A percentile compares a stretch with the other conserved stretches of the same genome.
Conservation (phyloP, 352 stramenopile genomes). For the Phytophthora litchii region DNA sequence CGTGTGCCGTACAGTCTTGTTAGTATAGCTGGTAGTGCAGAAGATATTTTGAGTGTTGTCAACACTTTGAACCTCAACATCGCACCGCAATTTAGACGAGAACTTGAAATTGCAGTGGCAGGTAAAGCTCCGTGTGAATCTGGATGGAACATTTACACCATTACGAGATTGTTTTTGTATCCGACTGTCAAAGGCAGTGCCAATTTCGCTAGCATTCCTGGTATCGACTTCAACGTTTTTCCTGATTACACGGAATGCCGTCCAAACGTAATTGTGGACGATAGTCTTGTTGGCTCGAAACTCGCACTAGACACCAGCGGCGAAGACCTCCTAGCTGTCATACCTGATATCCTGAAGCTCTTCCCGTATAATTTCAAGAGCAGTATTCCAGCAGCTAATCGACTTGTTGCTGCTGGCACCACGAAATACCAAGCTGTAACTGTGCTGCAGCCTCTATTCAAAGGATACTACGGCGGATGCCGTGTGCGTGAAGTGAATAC, state of each 20-base stretch:
- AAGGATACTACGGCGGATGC: slow-evolving; percentile 21
- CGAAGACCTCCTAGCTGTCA: slow-evolving; percentile 10
- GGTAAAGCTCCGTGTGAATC: too few species aligned
- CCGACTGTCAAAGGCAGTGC: too few species aligned
- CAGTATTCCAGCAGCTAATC: slow-evolving; percentile 6
- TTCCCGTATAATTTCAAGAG: slow-evolving; percentile 36
- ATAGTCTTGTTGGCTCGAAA: slow-evolving; percentile 16
- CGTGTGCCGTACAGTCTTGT: too few species aligned
- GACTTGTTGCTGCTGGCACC: slow-evolving; percentile 3
- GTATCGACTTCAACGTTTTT: slow-evolving; percentile 33
- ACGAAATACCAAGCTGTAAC: slow-evolving; percentile 3
- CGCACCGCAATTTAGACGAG: too few species aligned
- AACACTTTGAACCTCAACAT: too few species aligned
- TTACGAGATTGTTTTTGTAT: too few species aligned
- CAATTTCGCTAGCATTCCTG: slow-evolving; percentile 30
- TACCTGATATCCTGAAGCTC: slow-evolving; percentile 21
- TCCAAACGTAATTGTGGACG: slow-evolving; percentile 12
- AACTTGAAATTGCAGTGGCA: too few species aligned
- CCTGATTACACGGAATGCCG: slow-evolving; percentile 36
- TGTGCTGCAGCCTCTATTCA: slow-evolving; percentile 25
- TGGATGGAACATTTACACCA: too few species aligned
- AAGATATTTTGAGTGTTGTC: too few species aligned
- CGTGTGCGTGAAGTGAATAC: slow-evolving; percentile 13
- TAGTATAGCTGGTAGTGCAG: too few species aligned
- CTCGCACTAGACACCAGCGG: slow-evolving; percentile 20